Percentiles rank a stretch among this genome's conserved stretches.
These are phyloP conservation scores for Scenedesmus sp. DNA, from an alignment of 163 green algal genomes.

Conservation along the genomic window DNA sequence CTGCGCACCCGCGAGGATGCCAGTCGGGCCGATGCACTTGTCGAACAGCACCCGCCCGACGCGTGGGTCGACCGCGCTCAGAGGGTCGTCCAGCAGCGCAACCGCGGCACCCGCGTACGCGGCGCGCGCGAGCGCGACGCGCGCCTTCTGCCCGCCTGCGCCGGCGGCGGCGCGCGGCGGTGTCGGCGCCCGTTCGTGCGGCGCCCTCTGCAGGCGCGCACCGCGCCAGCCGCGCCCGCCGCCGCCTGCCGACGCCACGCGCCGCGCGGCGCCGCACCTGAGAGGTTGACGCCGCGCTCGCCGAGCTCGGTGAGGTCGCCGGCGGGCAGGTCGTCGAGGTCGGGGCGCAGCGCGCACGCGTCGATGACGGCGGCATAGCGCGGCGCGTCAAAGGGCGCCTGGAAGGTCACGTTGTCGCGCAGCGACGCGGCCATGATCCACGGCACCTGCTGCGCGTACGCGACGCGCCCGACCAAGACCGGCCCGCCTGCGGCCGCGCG, in stretches of 20 bases:
- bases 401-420: conserved; percentile 85
- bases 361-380: conserved; percentile 52
- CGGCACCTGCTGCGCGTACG: conserved; percentile 53
- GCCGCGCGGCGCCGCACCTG: conserved; percentile 44
- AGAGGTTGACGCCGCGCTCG: conserved; percentile 86
- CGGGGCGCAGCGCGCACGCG: conserved; percentile 59
- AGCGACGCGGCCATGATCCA: conserved; percentile 69
- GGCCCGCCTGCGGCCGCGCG: conserved; percentile 29
- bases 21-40: conserved; percentile 50
- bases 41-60: conserved; percentile 67
- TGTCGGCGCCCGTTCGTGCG: no score
- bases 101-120: conserved; percentile 70
- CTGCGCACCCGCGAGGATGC: conserved; percentile 29
- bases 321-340: conserved; percentile 68
- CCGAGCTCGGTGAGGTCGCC: conserved; percentile 83
- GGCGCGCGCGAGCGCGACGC: conserved; percentile 80
- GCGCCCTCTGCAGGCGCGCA: no score
- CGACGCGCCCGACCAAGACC: conserved; percentile 52
- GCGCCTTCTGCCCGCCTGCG: conserved; percentile 80
- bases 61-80: conserved; percentile 83
- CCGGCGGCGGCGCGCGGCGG: neutral
- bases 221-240: no score
- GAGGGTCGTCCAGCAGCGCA: conserved; percentile 87
- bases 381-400: conserved; percentile 60
- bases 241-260: neutral